Evolutionary conservation across 805 yeast genomes (phyloP).

Genomic region (Metschnikowia peoriensis): DNA sequence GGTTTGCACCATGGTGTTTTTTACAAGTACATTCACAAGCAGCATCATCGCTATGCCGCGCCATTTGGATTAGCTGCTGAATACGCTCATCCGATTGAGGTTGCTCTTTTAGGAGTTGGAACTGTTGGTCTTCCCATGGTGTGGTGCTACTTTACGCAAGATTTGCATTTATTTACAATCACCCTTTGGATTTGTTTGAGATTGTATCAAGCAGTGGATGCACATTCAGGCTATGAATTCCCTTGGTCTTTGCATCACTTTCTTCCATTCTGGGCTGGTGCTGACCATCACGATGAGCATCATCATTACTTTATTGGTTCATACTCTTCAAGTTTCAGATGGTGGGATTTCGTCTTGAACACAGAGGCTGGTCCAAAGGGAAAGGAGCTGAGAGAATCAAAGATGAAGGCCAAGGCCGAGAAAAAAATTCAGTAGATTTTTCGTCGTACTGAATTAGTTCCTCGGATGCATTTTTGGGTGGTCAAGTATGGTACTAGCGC

Average conservation of each 20-base stretch:
- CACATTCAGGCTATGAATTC: conserved; percentile 97
- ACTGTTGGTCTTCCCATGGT: conserved; percentile 93
- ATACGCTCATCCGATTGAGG: conserved; percentile 96
- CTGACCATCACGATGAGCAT: conserved; percentile 96
- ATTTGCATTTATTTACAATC: conserved; percentile 83
- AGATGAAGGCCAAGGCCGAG: conserved; percentile 57
- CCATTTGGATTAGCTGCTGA: conserved; percentile 98
- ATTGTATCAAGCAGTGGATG: conserved; percentile 93
- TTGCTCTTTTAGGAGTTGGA: conserved; percentile 86
- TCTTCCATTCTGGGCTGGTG: conserved; percentile 97
- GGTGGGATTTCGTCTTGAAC: conserved; percentile 87
- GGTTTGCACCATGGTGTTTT: conserved; percentile 83
- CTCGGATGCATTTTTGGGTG: background rate
- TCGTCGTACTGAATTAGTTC: background rate
- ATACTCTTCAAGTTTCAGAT: conserved; percentile 91
- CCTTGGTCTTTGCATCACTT: conserved; percentile 94
- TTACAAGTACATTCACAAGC: conserved; percentile 92
- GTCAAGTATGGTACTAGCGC: background rate
- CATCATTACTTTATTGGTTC: conserved; percentile 95
- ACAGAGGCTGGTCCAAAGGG: conserved; percentile 92
- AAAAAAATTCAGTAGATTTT: conserved; percentile 20
- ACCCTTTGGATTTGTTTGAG: conserved; percentile 84
- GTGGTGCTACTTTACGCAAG: conserved; percentile 62
- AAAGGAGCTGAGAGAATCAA: conserved; percentile 66
- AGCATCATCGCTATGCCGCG: conserved; percentile 96